Percentiles rank a stretch among this genome's conserved stretches.
These are phyloP conservation scores for Poa annua DNA, from an alignment of 176 grass and related monocot species.

Conservation along the genomic window DNA sequence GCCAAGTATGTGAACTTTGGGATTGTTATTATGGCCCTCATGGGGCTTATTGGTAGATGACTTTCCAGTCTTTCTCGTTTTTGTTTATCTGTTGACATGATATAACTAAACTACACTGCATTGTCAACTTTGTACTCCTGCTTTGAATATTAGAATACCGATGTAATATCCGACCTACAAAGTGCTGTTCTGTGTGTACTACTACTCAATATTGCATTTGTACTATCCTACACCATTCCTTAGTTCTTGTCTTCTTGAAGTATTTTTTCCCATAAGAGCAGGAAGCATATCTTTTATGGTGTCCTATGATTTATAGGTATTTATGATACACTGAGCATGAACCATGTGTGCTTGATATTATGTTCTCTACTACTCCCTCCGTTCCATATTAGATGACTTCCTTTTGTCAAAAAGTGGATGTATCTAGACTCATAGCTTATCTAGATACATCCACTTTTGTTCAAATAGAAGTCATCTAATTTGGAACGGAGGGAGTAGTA, in stretches of 20 bases:
- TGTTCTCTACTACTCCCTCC: too few relatives aligned
- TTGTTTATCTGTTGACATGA: conserved; percentile 4
- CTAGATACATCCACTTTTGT: too few relatives aligned
- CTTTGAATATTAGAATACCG: background rate
- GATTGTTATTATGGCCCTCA: background rate
- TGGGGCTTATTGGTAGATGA: background rate
- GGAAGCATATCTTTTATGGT: conserved; percentile 6
- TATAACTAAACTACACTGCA: background rate
- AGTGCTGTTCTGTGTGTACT: background rate
- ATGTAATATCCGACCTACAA: background rate
- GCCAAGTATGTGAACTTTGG: conserved; percentile 4
- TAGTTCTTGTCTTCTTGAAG: background rate
- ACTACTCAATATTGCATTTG: background rate
- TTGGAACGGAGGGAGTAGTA: too few relatives aligned
- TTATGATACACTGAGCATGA: background rate
- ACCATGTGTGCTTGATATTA: background rate
- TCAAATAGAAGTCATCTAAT: too few relatives aligned
- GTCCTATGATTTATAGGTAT: background rate
- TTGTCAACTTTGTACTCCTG: background rate
- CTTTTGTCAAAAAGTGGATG: too few relatives aligned
- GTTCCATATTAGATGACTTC: too few relatives aligned
- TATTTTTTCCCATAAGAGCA: background rate
- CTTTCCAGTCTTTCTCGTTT: conserved; percentile 9
- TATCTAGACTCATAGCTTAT: too few relatives aligned
- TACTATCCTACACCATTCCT: background rate